Evolutionary conservation across 75 land plant genomes (phyloP).

Genomic region (Picea glauca): DNA sequence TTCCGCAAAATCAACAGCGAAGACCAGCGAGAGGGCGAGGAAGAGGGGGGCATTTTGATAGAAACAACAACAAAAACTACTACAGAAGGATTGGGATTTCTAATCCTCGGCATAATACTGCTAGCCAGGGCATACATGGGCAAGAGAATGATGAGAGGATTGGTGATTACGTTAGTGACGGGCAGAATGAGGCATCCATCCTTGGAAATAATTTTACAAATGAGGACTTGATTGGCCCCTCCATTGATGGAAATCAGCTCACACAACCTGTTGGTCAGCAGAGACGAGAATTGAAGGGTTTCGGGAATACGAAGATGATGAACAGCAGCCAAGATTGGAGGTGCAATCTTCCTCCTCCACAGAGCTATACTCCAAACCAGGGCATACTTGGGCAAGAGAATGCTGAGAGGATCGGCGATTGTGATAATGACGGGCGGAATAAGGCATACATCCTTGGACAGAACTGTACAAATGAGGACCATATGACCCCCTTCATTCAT

Average conservation of each 20-base stretch:
- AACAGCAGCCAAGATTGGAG: slow-evolving; percentile 14
- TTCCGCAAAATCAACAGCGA: not conserved
- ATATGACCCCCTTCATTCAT: not conserved
- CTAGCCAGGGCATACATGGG: not conserved
- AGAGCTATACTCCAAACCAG: not conserved
- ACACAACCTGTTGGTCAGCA: too few relatives aligned
- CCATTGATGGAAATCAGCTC: not conserved
- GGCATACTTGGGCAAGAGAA: not conserved
- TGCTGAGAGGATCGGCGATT: not conserved
- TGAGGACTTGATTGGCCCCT: not conserved
- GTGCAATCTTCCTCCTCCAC: not conserved
- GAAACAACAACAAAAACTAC: not conserved
- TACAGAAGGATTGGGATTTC: not conserved
- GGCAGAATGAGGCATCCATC: not conserved
- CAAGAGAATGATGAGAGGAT: not conserved
- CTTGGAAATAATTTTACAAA: not conserved
- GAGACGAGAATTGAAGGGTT: not conserved
- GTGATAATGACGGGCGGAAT: not conserved
- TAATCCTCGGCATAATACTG: not conserved
- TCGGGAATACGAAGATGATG: not conserved
- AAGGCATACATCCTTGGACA: not conserved
- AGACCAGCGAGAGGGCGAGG: not conserved
- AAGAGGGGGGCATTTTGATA: not conserved
- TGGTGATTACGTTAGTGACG: not conserved
- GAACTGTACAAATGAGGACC: not conserved